Percentiles rank a stretch among this genome's conserved stretches.
These are phyloP conservation scores for Mortierella sp. DNA, from an alignment of 371 early-diverging fungal genomes.

Conservation along the genomic window DNA sequence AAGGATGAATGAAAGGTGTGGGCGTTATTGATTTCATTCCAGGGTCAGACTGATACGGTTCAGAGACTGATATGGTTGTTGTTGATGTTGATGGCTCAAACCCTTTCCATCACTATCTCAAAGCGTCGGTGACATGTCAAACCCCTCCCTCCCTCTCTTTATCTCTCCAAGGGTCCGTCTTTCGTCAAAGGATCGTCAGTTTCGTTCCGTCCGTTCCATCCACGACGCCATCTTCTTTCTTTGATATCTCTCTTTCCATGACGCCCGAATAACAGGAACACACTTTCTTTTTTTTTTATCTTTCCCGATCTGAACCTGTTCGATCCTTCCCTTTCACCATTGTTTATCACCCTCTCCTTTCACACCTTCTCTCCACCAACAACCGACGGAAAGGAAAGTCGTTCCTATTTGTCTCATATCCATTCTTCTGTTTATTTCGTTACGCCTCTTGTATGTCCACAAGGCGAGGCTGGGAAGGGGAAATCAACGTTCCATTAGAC, in stretches of 20 bases:
- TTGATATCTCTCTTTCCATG: not conserved
- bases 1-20: not conserved
- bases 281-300: not conserved
- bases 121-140: not conserved
- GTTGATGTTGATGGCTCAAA: not conserved
- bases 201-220: not conserved
- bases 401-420: not conserved
- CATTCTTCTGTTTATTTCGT: not conserved
- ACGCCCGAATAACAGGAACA: not conserved
- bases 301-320: not conserved
- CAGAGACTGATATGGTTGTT: not conserved
- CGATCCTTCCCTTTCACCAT: not conserved
- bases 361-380: not conserved
- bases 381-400: not conserved
- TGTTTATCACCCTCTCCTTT: not conserved
- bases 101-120: not conserved
- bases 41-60: not conserved
- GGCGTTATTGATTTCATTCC: not conserved
- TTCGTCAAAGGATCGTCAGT: not conserved
- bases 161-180: too few relatives aligned
- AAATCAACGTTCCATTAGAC: not conserved
- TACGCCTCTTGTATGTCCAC: not conserved
- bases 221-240: not conserved
- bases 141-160: too few relatives aligned
- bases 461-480: too few relatives aligned